Evolutionary conservation across 495 filamentous ascomycete genomes (phyloP).

Genomic region (Niebla homalea): DNA sequence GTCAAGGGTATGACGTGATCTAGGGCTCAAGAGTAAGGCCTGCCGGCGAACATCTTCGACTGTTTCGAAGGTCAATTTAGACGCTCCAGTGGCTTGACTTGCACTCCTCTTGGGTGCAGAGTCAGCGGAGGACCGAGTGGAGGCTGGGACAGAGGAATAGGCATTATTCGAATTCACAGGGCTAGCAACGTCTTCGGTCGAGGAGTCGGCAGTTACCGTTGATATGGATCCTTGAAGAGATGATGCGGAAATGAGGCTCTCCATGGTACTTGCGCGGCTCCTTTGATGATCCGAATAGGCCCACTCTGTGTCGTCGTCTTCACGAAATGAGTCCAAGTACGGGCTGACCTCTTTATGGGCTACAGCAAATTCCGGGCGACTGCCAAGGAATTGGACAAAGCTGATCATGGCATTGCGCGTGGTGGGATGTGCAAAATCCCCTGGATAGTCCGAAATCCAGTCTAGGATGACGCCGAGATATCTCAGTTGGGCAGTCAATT

Average conservation of each 20-base stretch:
- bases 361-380: constrained; percentile 60
- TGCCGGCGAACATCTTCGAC: constrained; percentile 65
- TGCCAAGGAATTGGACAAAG: constrained; percentile 56
- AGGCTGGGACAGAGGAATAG: constrained; percentile 31
- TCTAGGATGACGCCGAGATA: constrained; percentile 72
- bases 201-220: constrained; percentile 10
- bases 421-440: constrained; percentile 74
- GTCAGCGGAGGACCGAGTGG: constrained; percentile 29
- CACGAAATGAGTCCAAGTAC: constrained; percentile 46
- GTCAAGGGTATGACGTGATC: constrained; percentile 43
- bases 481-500: constrained; percentile 65
- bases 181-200: constrained; percentile 13
- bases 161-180: constrained; percentile 25
- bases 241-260: constrained; percentile 12
- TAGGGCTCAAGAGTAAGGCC: constrained; percentile 51
- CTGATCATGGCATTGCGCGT: constrained; percentile 55
- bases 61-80: constrained; percentile 40
- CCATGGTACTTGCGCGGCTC: constrained; percentile 13
- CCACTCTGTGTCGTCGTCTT: constrained; percentile 78
- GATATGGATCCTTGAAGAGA: constrained; percentile 8
- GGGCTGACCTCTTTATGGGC: constrained; percentile 70
- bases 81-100: constrained; percentile 33
- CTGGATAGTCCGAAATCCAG: constrained; percentile 84
- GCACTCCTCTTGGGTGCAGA: constrained; percentile 29
- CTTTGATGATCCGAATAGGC: constrained; percentile 14